Evolutionary conservation across 164 flowering plant genomes (phyloP).

Genomic region (Chimonanthus salicifolius): DNA sequence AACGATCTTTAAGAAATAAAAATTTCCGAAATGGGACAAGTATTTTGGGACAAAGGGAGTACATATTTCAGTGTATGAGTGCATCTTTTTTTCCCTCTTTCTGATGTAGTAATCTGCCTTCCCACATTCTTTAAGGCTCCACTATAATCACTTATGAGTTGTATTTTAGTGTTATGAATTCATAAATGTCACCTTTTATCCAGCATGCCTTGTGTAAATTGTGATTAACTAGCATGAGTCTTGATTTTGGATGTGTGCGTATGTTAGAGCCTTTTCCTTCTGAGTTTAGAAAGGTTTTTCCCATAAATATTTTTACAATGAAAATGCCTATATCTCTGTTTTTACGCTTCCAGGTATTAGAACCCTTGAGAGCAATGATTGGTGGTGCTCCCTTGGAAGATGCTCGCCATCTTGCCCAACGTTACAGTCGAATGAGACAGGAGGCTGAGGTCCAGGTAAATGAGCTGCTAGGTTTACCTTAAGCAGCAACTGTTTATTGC

Average conservation of each 20-base stretch:
- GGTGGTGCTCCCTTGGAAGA: conserved; percentile 90
- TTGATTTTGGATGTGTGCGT: neutral
- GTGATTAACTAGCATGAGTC: neutral
- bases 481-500: neutral
- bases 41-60: too few species aligned
- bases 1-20: too few species aligned
- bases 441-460: conserved; percentile 94
- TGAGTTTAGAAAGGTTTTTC: neutral
- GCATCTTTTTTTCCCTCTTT: too few species aligned
- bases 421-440: conserved; percentile 96
- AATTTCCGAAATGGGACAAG: too few species aligned
- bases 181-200: too few species aligned
- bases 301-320: neutral
- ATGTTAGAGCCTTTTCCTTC: neutral
- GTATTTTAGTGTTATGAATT: too few species aligned
- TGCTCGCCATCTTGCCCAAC: conserved; percentile 99
- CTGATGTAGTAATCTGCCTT: too few species aligned
- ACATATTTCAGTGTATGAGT: too few species aligned
- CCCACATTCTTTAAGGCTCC: too few species aligned
- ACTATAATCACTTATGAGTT: too few species aligned
- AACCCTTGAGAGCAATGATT: conserved; percentile 86
- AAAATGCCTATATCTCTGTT: neutral
- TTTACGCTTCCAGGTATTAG: conserved; percentile 54
- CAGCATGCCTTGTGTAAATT: neutral
- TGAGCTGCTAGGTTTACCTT: neutral